These are phyloP conservation scores for Fusarium pilosicola DNA, from an alignment of 2,329 filamentous ascomycete species.

Conservation along the genomic window DNA sequence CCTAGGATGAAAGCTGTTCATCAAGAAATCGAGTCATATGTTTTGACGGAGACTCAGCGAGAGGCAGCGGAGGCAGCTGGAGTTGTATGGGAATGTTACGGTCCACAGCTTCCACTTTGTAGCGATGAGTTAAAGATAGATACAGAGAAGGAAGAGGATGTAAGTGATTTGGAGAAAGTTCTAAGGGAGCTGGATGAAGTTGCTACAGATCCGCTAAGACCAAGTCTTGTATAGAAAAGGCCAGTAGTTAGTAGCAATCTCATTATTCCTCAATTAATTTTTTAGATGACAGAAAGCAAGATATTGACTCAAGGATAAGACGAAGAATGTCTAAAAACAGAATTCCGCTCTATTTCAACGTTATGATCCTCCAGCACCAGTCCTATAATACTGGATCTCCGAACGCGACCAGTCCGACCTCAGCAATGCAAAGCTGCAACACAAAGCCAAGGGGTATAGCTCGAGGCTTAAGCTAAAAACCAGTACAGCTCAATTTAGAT, in stretches of 20 bases:
- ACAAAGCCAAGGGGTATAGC: no score
- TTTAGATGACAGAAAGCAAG: background rate
- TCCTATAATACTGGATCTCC: no score
- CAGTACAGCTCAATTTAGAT: no score
- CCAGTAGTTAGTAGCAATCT: no score
- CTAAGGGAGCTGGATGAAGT: background rate
- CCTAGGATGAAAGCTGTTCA: rapidly evolving
- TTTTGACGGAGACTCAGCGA: background rate
- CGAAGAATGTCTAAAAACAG: no score
- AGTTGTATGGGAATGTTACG: background rate
- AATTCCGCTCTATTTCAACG: no score
- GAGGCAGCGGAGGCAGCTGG: background rate
- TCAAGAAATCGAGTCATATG: rapidly evolving
- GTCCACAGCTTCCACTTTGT: rapidly evolving
- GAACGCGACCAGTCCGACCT: no score
- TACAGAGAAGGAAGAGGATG: rapidly evolving
- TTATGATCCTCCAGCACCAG: no score
- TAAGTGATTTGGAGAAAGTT: rapidly evolving
- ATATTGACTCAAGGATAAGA: rapidly evolving
- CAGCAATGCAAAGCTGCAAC: no score
- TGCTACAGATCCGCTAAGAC: background rate
- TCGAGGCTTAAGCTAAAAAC: no score
- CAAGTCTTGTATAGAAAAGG: background rate
- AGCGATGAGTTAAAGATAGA: rapidly evolving
- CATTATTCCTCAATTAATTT: no score